A percentile compares a stretch with the other conserved stretches of the same genome.
Evolutionary conservation across 352 stramenopile species (phyloP).

Genomic region (Phytophthora nicotianae): DNA sequence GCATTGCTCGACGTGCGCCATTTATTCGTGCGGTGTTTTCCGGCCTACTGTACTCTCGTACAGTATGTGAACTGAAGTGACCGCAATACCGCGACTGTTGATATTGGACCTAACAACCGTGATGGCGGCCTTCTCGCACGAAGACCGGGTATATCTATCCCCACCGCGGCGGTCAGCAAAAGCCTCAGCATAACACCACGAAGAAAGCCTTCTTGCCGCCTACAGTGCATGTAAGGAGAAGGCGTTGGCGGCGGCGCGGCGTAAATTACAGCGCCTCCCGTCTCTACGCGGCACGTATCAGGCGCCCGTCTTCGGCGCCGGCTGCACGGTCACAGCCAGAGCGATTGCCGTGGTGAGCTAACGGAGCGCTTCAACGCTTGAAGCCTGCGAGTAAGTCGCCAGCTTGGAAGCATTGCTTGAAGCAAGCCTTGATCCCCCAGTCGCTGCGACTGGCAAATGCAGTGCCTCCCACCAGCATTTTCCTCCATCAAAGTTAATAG

Average conservation of each 20-base stretch:
- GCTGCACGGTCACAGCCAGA: conserved; percentile 33
- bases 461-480: not conserved
- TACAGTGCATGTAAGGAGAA: not conserved
- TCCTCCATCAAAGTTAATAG: not conserved
- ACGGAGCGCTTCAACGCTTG: conserved; percentile 24
- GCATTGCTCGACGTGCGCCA: conserved; percentile 2
- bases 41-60: conserved; percentile 24
- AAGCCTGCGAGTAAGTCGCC: not conserved
- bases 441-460: conserved; percentile 10
- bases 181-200: not conserved
- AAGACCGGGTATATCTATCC: not conserved
- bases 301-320: conserved; percentile 29
- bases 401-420: not conserved
- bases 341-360: conserved; percentile 33
- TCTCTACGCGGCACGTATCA: conserved; percentile 43
- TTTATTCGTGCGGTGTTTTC: conserved; percentile 9
- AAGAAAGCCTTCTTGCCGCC: not conserved
- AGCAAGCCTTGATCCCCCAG: not conserved
- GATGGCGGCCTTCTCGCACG: not conserved
- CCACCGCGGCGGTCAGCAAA: not conserved
- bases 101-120: conserved; percentile 5
- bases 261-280: conserved; percentile 28
- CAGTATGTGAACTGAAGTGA: conserved; percentile 9
- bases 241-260: not conserved
- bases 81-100: conserved; percentile 18